Percentiles rank a stretch among this genome's conserved stretches.
Evolutionary conservation across 176 grass and related monocot genomes (phyloP).

Genomic region (Chrysopogon serrulatus): DNA sequence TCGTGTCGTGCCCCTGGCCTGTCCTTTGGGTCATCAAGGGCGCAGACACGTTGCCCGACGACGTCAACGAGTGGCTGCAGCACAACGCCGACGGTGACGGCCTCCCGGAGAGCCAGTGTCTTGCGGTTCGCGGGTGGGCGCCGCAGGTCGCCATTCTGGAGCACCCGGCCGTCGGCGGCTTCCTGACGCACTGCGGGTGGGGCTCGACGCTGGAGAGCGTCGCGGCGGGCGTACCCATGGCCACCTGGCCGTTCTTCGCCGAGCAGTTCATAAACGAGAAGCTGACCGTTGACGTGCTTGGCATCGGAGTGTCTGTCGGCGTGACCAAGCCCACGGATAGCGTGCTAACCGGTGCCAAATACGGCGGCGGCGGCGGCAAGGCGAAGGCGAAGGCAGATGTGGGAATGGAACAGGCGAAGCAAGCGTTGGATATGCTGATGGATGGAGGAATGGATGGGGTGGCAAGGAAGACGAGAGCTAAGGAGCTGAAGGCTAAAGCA

Average conservation of each 20-base stretch:
- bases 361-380: background rate
- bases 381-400: background rate
- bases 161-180: constrained; percentile 48
- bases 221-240: constrained; percentile 40
- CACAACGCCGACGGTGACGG: constrained; percentile 23
- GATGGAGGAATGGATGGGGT: constrained; percentile 28
- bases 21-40: constrained; percentile 62
- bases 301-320: constrained; percentile 47
- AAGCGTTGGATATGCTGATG: constrained; percentile 30
- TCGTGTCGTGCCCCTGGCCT: constrained; percentile 39
- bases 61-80: constrained; percentile 35
- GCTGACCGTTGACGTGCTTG: constrained; percentile 51
- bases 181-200: constrained; percentile 83
- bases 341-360: background rate
- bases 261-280: constrained; percentile 76
- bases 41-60: constrained; percentile 7
- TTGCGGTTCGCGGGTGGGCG: constrained; percentile 49
- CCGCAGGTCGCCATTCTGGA: constrained; percentile 58
- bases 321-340: constrained; percentile 9
- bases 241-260: constrained; percentile 47
- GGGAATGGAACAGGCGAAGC: constrained; percentile 25
- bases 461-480: constrained; percentile 6
- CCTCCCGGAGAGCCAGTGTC: constrained; percentile 17
- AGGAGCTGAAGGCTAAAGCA: background rate
- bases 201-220: constrained; percentile 62